Evolutionary conservation across 192 early-diverging fungal genomes (phyloP).

Genomic region (Phlyctochytrium planicorne): DNA sequence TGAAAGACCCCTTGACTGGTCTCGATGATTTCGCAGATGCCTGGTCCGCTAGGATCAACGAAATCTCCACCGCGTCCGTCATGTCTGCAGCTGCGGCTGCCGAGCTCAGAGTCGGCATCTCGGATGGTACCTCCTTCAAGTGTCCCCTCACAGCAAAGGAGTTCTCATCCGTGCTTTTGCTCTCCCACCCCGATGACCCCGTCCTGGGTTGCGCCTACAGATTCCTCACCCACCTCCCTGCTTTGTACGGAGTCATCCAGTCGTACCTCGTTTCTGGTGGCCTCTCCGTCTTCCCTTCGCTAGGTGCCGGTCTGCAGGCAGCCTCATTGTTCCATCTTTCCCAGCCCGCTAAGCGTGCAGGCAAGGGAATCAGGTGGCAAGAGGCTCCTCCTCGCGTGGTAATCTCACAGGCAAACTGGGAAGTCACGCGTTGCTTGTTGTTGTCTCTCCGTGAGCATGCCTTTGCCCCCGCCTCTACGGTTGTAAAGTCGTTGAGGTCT

Average conservation of each 20-base stretch:
- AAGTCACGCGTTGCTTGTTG: constrained; percentile 18
- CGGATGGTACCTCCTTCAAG: neutral
- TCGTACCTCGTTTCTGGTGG: constrained; percentile 29
- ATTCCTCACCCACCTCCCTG: constrained; percentile 17
- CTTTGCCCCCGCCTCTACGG: neutral
- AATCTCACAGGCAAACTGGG: constrained; percentile 15
- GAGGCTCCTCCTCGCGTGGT: neutral
- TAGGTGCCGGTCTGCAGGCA: constrained; percentile 15
- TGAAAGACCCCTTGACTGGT: constrained; percentile 10
- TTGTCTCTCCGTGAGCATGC: constrained; percentile 13
- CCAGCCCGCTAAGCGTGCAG: neutral
- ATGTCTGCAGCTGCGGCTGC: constrained; percentile 17
- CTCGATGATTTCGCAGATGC: constrained; percentile 22
- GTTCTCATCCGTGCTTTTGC: constrained; percentile 26
- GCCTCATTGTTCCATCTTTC: constrained; percentile 15
- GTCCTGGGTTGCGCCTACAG: constrained; percentile 20
- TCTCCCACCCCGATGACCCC: constrained; percentile 28
- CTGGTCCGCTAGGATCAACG: constrained; percentile 18
- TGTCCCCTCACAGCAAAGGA: constrained; percentile 21
- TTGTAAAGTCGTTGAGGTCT: constrained; percentile 3
- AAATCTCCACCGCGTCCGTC: constrained; percentile 16
- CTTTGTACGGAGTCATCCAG: constrained; percentile 27
- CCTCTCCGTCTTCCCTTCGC: constrained; percentile 24
- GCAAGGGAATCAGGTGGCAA: neutral
- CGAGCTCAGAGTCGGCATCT: neutral